Base-by-base conservation (phyloP, 1,284 basidiomycete genomes). In the Erythrobasidium hasegawianum region DNA sequence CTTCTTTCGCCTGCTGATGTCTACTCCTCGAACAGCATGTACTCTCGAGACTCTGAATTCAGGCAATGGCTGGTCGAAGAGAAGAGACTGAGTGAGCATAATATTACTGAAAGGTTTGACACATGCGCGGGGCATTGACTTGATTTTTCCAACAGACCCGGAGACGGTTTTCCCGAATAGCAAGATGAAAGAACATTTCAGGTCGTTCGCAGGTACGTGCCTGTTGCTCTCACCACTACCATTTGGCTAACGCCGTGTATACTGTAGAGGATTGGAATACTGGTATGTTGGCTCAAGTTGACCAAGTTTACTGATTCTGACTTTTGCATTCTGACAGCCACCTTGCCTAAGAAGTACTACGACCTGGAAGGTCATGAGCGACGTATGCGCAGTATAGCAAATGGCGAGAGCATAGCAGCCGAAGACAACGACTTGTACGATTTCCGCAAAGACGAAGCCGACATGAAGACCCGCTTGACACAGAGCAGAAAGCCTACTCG, bases 191-290 rank as follows among this genome's bases (percentile, higher is more conserved):
- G 50, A 53, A 20, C 26, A 20, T n/a, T 53, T 53, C 50, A 22
- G 16, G 50, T 20, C 50, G 9, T 53, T 53, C 50, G 50, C 26
- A 47, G 43, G 43, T 47, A 47, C 16, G 43, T 24, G 8, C 22
- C 4, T 18, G 16, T 47, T 7, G 5, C 14, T 5, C 43, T 18
- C 43, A 5, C 4, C 14, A 47, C 5, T 11, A 33, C 11, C 5
- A 4, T 33, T 11, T 33, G 4, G 11, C 33, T 33, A 11, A 33
- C 33, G 11, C 11, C n/a, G n/a, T 33, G 33, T 33, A 4, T 33
- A 18, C 43, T 24, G 43, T 14, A 53, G 50, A 53, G 50, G 50
- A 53, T 20, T 53, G 50, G 50, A 53, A 53, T 53, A 53, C 50
- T 11, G 33, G 33, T 33, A 33, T 11, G 11, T 33, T 11, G 4